Base-by-base conservation (phyloP, 2,329 filamentous ascomycete genomes). In the Thelonectria rubi region DNA sequence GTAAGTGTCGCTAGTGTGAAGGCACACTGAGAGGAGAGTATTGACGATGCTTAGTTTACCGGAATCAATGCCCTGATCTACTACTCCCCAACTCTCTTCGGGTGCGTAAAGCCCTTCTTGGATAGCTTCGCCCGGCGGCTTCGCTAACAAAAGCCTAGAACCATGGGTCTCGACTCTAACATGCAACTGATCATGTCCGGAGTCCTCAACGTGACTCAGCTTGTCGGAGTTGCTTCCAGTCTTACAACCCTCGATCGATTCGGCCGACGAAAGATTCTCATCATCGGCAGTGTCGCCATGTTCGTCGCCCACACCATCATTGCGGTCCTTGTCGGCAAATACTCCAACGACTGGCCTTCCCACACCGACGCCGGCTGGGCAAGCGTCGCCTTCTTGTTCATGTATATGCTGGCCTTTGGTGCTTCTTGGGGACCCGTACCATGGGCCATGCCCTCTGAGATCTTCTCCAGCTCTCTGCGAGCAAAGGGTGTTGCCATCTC, bases 401-500 rank as follows among this genome's bases (percentile, higher is more conserved):
- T 86, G 51, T 88, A 87, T 70, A 88, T 88, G 80, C 71, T 86
- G 40, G 75, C 78, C 2, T 91, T 89, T 62, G 87, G 86, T 2
- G 82, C 81, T 0, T 82, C 81, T 0, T 90, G 85, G 83, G 84
- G 82, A 0, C 82, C 82, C 2, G 78, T 85, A 0, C 79, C 77
- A 1, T 84, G 79, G 81, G 79, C 76, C 3, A 73, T 83, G 67
- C 73, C 82, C 0, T 71, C 80, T 6, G 88, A 91, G 68, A 84
- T 90, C 10, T 91, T 89, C 71, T 85, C 88, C 0, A 82, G 81
- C 0, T 84, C 83, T 2, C 77, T 88, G 1, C 79, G 88, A 10
- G 86, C 87, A 1, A 90, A 91, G 71, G 88, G 88, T 24, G 84
- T 88, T 3, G 84, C 86, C 0, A 77, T 88, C 11, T 82, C 82